phyloP scores from a whole-genome alignment of 2,329 filamentous ascomycete species.

The Colletotrichum tabaci region DNA sequence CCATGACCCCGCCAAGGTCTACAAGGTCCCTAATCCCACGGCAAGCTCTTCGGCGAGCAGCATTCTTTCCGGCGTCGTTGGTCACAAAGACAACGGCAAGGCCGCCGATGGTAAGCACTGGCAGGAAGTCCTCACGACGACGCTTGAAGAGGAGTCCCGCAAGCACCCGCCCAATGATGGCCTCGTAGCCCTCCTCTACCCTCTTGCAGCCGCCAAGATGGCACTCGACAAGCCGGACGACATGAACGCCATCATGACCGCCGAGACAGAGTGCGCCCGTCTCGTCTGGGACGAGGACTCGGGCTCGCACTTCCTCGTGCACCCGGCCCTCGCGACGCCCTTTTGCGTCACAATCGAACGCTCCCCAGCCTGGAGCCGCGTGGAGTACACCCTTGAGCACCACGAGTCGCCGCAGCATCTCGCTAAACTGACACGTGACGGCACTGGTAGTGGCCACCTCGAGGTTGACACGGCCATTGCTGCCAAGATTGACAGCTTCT shows the following conservation, averaged over 20 bases:
- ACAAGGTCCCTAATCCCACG: conserved; percentile 59
- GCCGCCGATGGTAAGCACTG: conserved; percentile 63
- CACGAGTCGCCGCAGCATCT: conserved; percentile 73
- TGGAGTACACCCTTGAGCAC: conserved; percentile 77
- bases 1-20: conserved; percentile 72
- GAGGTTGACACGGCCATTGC: conserved; percentile 75
- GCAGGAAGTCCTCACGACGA: conserved; percentile 71
- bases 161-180: conserved; percentile 72
- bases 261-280: conserved; percentile 78
- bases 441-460: conserved; percentile 71
- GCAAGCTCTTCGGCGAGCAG: conserved; percentile 48
- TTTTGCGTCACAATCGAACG: conserved; percentile 74
- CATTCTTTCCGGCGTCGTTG: conserved; percentile 52
- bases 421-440: conserved; percentile 73
- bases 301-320: conserved; percentile 72
- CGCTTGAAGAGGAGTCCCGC: conserved; percentile 69
- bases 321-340: conserved; percentile 74
- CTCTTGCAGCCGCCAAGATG: conserved; percentile 73
- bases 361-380: conserved; percentile 71
- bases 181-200: conserved; percentile 78
- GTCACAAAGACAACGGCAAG: conserved; percentile 50
- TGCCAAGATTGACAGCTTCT: conserved; percentile 72
- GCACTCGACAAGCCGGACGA: conserved; percentile 74
- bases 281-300: conserved; percentile 80
- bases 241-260: conserved; percentile 71